These are phyloP conservation scores for Entophlyctis luteolus DNA, from an alignment of 192 early-diverging fungal species.

Conservation along the genomic window DNA sequence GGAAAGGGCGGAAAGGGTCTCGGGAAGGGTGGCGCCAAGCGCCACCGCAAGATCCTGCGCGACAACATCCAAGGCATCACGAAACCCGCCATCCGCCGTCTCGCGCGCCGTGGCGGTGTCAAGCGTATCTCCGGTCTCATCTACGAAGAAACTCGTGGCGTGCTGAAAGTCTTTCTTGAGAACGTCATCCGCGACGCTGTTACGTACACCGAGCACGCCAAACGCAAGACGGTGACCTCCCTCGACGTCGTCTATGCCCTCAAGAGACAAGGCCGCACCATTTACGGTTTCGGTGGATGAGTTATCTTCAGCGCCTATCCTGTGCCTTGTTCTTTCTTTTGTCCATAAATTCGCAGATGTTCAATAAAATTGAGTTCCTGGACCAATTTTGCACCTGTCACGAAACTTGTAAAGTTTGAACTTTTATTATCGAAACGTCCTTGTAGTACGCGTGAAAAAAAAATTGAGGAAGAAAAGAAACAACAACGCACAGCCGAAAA, in stretches of 20 bases:
- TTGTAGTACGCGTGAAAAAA: no score
- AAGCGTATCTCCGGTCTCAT: constrained; percentile 99
- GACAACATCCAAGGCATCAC: constrained; percentile 98
- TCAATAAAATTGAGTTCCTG: no score
- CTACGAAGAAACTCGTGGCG: constrained; percentile 97
- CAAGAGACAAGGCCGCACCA: constrained; percentile 91
- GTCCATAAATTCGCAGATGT: no score
- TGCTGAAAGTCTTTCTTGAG: constrained; percentile 97
- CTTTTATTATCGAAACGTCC: no score
- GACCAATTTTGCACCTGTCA: no score
- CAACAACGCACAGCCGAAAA: no score
- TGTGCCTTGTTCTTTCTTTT: no score
- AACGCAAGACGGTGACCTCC: constrained; percentile 98
- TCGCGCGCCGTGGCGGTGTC: constrained; percentile 98
- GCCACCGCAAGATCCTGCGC: constrained; percentile 99
- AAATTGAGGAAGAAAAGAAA: no score
- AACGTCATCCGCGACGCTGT: constrained; percentile 98
- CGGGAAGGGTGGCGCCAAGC: constrained; percentile 99
- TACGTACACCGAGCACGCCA: constrained; percentile 99
- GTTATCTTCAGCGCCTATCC: no score
- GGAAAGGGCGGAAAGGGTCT: constrained; percentile 99
- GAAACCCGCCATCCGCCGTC: constrained; percentile 98
- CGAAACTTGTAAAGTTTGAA: no score
- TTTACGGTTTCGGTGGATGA: constrained; percentile 54
- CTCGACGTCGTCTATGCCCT: constrained; percentile 98